Percentiles rank a stretch among this genome's conserved stretches.
These are phyloP conservation scores for Candida hispaniensis DNA, from an alignment of 805 yeast genomes.

Conservation along the genomic window DNA sequence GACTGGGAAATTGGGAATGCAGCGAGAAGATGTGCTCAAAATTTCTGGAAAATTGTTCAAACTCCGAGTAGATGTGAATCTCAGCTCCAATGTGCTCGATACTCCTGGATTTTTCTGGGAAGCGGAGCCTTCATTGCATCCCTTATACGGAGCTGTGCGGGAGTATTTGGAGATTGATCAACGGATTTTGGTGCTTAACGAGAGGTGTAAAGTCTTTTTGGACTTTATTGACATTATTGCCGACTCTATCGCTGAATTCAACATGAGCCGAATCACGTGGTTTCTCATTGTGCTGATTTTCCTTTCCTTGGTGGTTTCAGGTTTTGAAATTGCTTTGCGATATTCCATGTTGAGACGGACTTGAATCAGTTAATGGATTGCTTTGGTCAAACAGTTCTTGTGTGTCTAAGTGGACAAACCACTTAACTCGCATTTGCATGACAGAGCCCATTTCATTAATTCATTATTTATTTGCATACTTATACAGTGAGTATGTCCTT, in stretches of 20 bases:
- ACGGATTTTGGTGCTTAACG: conserved; percentile 86
- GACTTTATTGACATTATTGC: conserved; percentile 89
- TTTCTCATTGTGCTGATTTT: conserved; percentile 77
- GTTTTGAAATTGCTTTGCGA: conserved; percentile 56
- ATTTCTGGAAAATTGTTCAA: conserved; percentile 88
- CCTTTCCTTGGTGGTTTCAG: conserved; percentile 64
- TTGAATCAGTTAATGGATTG: no score
- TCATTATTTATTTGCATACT: no score
- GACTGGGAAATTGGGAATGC: conserved; percentile 78
- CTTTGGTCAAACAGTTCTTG: no score
- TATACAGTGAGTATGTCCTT: no score
- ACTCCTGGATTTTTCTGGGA: conserved; percentile 98
- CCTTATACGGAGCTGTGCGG: conserved; percentile 76
- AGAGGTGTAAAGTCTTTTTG: conserved; percentile 83
- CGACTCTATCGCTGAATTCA: conserved; percentile 87
- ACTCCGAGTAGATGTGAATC: conserved; percentile 82
- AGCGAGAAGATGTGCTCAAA: conserved; percentile 70
- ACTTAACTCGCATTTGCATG: no score
- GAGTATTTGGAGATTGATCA: conserved; percentile 93
- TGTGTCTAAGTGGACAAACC: no score
- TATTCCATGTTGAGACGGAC: conserved; percentile 33
- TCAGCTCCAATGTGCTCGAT: conserved; percentile 81
- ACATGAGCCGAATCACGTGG: conserved; percentile 85
- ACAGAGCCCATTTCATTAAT: no score
- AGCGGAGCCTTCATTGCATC: conserved; percentile 86